Base-by-base conservation (phyloP, 1,284 basidiomycete species). In the Rugosomyces carneus region DNA sequence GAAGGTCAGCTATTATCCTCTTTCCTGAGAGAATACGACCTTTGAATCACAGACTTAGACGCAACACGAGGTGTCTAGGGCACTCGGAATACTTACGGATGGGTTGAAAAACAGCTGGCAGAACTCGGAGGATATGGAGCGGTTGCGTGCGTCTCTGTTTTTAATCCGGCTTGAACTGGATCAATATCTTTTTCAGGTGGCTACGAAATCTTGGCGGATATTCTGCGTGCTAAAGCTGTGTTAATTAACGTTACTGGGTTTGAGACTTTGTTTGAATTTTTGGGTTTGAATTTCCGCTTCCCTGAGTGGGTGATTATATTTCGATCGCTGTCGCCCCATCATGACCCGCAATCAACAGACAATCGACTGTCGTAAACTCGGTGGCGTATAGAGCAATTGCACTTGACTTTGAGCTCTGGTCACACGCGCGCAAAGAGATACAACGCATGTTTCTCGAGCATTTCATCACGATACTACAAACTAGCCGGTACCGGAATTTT, bases 371-470 rank as follows among this genome's bases (percentile, higher is more conserved):
- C 21, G 77, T 83, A 42, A 96, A 96, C 55, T 73, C 82, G 1
- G 73, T 87, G 1, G 90, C 90, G 1, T 96, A 95, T 59, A 78
- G 80, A 37, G 76, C 85, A 1, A 75, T 97, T 36, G 87, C 90
- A 0, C 78, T 97, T 2, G 91, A 96, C 59, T 90, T 96, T 55
- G 84, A 92, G 49, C 78, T 97, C 5, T 98, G 94, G 94, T 78
- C 89, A 0, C 75, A 68, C 20, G 82, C 89, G 0, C 68, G 72
- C 1, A 58, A 67, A 3, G 82, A 84, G 32, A 81, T 97, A 20
- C 88, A 92, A 58, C 71, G 70, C 2, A 75, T 81, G 13, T 86
- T 93, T 58, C 72, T 94, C 0, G 80, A 86, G 39, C 89, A 96
- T 60, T 93, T 96, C 58, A 64, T 72, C 1, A 81, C 77, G 9